Conservation (phyloP, 2,329 filamentous ascomycete species). For the Fonsecaea monophora region DNA sequence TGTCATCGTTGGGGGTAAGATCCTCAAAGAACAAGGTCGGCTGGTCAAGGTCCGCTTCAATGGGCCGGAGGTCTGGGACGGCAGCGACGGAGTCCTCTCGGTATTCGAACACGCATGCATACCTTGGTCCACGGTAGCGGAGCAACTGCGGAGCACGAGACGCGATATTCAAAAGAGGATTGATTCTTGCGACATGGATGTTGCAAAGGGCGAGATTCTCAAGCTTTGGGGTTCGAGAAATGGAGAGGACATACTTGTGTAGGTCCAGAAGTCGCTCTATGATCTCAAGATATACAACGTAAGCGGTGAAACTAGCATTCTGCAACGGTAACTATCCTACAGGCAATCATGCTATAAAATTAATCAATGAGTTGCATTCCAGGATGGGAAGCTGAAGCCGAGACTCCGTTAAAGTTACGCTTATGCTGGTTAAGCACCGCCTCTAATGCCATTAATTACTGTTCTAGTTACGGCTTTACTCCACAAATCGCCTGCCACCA, state of each 20-base stretch:
- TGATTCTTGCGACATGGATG: constrained; percentile 15
- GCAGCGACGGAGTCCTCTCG: not conserved
- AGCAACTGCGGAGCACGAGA: constrained; percentile 7
- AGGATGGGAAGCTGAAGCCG: not conserved
- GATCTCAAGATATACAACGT: not conserved
- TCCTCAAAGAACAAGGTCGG: constrained; percentile 15
- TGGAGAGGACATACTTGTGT: constrained; percentile 1
- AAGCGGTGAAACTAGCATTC: not conserved
- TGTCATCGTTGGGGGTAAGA: constrained; percentile 6
- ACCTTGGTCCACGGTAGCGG: constrained; percentile 10
- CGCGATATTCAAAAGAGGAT: constrained; percentile 14
- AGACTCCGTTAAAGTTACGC: not conserved
- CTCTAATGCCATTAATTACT: not conserved
- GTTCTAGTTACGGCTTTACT: not conserved
- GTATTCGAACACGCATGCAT: constrained; percentile 1
- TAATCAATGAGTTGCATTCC: not conserved
- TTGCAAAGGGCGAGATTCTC: constrained; percentile 13
- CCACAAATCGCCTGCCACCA: not conserved
- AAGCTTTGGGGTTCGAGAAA: constrained; percentile 8
- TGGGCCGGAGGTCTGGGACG: constrained; percentile 4
- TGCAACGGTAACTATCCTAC: too few relatives aligned
- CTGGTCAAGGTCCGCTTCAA: constrained; percentile 10
- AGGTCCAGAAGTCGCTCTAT: not conserved
- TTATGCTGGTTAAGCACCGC: constrained; percentile 13
- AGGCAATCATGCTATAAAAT: not conserved